Conservation (phyloP, 2,329 filamentous ascomycete species). For the Neurospora sp. region DNA sequence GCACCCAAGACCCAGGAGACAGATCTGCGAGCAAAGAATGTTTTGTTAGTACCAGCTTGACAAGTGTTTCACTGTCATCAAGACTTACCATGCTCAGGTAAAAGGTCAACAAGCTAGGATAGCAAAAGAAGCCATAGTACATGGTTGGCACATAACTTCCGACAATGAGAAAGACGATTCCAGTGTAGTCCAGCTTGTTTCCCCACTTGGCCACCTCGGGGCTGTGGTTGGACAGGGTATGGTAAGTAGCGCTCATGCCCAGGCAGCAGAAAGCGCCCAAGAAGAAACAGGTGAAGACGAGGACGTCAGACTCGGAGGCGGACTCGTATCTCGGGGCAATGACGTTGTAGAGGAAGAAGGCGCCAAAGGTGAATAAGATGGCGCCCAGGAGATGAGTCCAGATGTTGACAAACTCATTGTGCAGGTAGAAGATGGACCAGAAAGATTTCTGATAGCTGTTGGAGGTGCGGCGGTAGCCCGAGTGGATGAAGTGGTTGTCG, state of each 20-base stretch:
- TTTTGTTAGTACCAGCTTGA: neutral
- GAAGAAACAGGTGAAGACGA: slow-evolving; percentile 72
- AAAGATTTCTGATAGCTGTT: slow-evolving; percentile 37
- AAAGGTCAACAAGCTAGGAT: slow-evolving; percentile 50
- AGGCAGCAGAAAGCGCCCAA: slow-evolving; percentile 61
- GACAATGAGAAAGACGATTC: slow-evolving; percentile 84
- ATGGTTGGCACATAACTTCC: slow-evolving; percentile 84
- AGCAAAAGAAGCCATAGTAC: slow-evolving; percentile 76
- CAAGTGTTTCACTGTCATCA: neutral
- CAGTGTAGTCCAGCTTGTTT: slow-evolving; percentile 90
- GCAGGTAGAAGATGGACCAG: slow-evolving; percentile 40
- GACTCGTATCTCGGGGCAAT: slow-evolving; percentile 56
- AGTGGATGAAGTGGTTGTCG: slow-evolving; percentile 46
- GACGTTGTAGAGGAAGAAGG: slow-evolving; percentile 42
- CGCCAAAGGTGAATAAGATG: slow-evolving; percentile 42
- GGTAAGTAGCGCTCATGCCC: slow-evolving; percentile 76
- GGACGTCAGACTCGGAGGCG: slow-evolving; percentile 52
- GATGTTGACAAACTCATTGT: slow-evolving; percentile 55
- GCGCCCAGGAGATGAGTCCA: slow-evolving; percentile 58
- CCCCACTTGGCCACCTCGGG: slow-evolving; percentile 67
- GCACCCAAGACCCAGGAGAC: slow-evolving; percentile 65
- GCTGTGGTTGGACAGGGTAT: slow-evolving; percentile 79
- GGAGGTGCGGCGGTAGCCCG: slow-evolving; percentile 42
- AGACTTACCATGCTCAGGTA: slow-evolving; percentile 66
- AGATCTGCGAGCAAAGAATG: slow-evolving; percentile 48